Percentiles rank a stretch among this genome's conserved stretches.
phyloP scores from a whole-genome alignment of 192 early-diverging fungal species.

The Coemansia sp. region DNA sequence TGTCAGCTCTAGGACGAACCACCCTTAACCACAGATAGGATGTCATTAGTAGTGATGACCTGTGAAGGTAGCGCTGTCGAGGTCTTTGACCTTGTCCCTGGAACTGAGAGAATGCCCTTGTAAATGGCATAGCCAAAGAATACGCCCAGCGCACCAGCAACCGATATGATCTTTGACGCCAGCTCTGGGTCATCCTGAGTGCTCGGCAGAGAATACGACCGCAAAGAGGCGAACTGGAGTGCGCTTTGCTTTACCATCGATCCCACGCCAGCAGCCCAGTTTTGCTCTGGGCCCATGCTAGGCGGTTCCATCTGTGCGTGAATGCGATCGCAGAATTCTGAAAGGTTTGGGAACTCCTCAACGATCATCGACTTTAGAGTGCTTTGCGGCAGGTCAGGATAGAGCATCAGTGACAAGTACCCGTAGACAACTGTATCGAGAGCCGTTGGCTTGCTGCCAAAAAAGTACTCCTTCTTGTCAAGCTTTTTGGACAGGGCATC shows the following conservation, averaged over 20 bases:
- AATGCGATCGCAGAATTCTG: constrained; percentile 36
- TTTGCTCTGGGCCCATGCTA: constrained; percentile 15
- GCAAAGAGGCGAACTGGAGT: constrained; percentile 3
- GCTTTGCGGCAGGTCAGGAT: constrained; percentile 67
- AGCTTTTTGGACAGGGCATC: constrained; percentile 69
- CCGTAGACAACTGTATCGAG: constrained; percentile 84
- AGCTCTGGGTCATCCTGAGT: constrained; percentile 17
- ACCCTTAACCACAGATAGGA: constrained; percentile 3
- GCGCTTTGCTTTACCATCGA: constrained; percentile 26
- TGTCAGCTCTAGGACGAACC: background rate
- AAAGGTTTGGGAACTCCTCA: constrained; percentile 33
- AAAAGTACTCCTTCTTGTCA: constrained; percentile 76
- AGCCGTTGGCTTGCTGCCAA: constrained; percentile 73
- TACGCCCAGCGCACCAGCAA: constrained; percentile 27
- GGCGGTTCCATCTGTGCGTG: constrained; percentile 30
- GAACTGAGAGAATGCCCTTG: constrained; percentile 30
- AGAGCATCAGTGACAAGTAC: constrained; percentile 75
- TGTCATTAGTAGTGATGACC: constrained; percentile 1
- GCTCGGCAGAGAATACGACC: background rate
- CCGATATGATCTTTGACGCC: constrained; percentile 20
- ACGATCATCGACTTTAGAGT: constrained; percentile 28
- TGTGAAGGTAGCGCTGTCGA: background rate
- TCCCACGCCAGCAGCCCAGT: constrained; percentile 19
- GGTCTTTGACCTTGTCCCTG: background rate
- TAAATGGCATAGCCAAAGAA: constrained; percentile 47